Evolutionary conservation across 2,329 filamentous ascomycete genomes (phyloP).

Genomic region (Ophiostoma novo-ulmi): DNA sequence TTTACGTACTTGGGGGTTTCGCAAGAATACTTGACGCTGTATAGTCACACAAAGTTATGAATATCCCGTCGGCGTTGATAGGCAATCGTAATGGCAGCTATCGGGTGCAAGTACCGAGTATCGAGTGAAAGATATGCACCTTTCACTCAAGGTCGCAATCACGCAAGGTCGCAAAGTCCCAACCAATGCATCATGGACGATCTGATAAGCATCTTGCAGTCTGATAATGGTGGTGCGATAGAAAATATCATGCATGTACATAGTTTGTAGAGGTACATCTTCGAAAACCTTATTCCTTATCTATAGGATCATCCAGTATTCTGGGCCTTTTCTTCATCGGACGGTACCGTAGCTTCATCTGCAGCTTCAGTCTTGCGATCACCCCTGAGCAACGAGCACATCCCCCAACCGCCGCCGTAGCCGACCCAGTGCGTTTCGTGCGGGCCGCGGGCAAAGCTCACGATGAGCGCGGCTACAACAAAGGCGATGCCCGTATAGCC

Average conservation of each 20-base stretch:
- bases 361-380: neutral
- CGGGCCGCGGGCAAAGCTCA: conserved; percentile 35
- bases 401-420: conserved; percentile 39
- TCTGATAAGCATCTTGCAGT: neutral
- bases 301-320: neutral
- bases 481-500: conserved; percentile 24
- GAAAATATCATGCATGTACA: neutral
- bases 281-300: neutral
- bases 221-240: neutral
- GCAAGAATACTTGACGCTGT: too few relatives aligned
- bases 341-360: neutral
- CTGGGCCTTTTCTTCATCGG: neutral
- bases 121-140: neutral
- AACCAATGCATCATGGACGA: neutral
- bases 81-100: neutral
- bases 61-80: neutral
- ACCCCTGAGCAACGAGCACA: conserved; percentile 13
- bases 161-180: neutral
- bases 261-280: neutral
- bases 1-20: too few relatives aligned
- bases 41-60: neutral
- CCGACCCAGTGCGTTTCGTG: conserved; percentile 40
- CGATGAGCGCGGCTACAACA: conserved; percentile 19
- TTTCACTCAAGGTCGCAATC: neutral
- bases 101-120: neutral